Base-by-base conservation (phyloP, 2,329 filamentous ascomycete genomes). In the Pleurostoma richardsiae region DNA sequence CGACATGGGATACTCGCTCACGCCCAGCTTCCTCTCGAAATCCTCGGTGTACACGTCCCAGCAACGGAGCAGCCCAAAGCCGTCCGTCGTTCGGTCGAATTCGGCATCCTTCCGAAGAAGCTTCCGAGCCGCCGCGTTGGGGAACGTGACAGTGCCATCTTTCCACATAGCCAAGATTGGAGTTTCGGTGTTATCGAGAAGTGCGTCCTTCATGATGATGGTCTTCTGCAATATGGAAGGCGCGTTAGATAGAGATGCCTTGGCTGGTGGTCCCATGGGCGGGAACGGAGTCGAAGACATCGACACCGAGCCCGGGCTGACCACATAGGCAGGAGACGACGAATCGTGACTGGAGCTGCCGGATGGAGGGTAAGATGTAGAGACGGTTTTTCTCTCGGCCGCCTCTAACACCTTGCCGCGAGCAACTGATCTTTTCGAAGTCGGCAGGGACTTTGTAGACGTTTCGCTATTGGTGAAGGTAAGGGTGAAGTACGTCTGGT, bases 81-180 rank as follows among this genome's bases (percentile, higher is more conserved):
- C 76, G 36, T 79, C 72, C 3, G 62, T 59, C 3, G 64, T 62
- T 1, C 62, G 60, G 5, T 70, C 66, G 2, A 70, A 56, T 33
- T 72, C 68, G 4, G 66, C 63, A 10, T 69, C 61, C 7, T 66
- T 62, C 28, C 68, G 59, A 49, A 82, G 72, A n/a, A 85, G 62
- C 4, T 67, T 62, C 10, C 76, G 69, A 10, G 79, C 79, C 4
- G 85, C 85, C 54, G 77, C 79, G 57, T 92, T 92, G 4, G 86
- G 83, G 40, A 90, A 82, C 0, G 80, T 83, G 41, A 90, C 82
- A 42, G 80, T 85, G 45, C 85, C 81, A 53, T 92, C 88, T 58
- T 84, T 86, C 88, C 88, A 91, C 82, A 90, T 87, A 28, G 85
- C 84, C 40, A 90, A 70, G 27, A 89, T 84, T 0, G 88, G 87